Evolutionary conservation across 1,139 yeast species (phyloP).

Genomic region (Scheffersomyces parashehatae): DNA sequence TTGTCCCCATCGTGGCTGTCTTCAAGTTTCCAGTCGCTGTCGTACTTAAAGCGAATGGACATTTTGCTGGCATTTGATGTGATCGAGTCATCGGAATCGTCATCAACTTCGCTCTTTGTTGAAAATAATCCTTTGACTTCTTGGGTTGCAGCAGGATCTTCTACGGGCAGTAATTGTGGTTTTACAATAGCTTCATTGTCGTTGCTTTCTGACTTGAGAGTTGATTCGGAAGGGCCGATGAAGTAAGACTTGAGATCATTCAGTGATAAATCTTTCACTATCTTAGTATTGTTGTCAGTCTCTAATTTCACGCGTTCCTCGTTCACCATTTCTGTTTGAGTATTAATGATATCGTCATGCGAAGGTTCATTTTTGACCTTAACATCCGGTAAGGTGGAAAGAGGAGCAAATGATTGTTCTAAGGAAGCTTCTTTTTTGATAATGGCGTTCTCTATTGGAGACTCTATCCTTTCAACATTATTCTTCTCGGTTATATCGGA

Average conservation of each 20-base stretch:
- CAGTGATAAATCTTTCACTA: neutral
- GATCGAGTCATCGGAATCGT: constrained; percentile 16
- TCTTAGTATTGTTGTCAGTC: neutral
- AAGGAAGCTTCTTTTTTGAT: constrained; percentile 4
- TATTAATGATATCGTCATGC: neutral
- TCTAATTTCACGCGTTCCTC: neutral
- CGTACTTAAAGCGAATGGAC: constrained; percentile 37
- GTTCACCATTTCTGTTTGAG: neutral
- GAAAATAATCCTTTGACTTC: too few species aligned
- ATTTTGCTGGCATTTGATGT: constrained; percentile 14
- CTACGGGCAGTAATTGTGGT: neutral
- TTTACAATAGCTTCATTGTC: neutral
- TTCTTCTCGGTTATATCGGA: neutral
- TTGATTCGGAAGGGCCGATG: neutral
- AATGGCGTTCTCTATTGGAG: neutral
- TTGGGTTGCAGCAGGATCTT: neutral
- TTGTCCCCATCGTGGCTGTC: constrained; percentile 46
- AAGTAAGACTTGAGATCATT: neutral
- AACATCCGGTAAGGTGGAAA: neutral
- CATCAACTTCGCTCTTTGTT: constrained; percentile 7
- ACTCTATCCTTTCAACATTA: neutral
- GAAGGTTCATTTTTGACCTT: neutral
- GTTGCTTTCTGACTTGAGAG: neutral
- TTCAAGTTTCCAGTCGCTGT: constrained; percentile 43
- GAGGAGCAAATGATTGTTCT: neutral